Evolutionary conservation across 805 yeast genomes (phyloP).

Genomic region (Saturnispora serradocipensis): DNA sequence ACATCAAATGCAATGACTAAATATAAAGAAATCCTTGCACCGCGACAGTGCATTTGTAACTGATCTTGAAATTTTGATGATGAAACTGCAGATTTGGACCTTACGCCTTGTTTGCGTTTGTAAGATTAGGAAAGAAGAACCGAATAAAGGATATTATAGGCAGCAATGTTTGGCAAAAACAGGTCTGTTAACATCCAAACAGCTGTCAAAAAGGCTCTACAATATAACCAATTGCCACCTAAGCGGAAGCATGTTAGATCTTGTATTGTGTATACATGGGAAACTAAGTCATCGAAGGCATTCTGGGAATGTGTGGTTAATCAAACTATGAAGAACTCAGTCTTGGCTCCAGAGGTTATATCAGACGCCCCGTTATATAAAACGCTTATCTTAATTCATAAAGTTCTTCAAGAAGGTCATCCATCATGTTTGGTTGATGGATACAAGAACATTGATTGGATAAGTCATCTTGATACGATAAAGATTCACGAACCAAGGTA

Average conservation of each 20-base stretch:
- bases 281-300: constrained; percentile 72
- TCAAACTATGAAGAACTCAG: constrained; percentile 67
- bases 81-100: background rate
- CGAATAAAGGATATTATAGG: background rate
- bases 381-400: constrained; percentile 76
- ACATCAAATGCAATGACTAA: too few relatives aligned
- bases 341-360: background rate
- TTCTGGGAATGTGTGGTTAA: constrained; percentile 79
- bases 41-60: background rate
- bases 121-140: background rate
- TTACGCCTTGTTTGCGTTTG: background rate
- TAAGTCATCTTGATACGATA: constrained; percentile 59
- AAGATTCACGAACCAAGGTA: constrained; percentile 43
- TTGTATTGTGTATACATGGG: constrained; percentile 95
- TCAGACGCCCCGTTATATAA: constrained; percentile 74
- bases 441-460: constrained; percentile 66
- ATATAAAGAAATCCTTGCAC: background rate
- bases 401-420: constrained; percentile 97
- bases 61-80: background rate
- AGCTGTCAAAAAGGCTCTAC: constrained; percentile 75
- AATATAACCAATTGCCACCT: constrained; percentile 81
- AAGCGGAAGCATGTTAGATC: constrained; percentile 94
- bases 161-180: constrained; percentile 16
- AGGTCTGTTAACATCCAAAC: constrained; percentile 34
- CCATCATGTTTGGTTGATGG: constrained; percentile 76